Evolutionary conservation across 306 rosid species (phyloP).

Genomic region (Parietaria judaica): DNA sequence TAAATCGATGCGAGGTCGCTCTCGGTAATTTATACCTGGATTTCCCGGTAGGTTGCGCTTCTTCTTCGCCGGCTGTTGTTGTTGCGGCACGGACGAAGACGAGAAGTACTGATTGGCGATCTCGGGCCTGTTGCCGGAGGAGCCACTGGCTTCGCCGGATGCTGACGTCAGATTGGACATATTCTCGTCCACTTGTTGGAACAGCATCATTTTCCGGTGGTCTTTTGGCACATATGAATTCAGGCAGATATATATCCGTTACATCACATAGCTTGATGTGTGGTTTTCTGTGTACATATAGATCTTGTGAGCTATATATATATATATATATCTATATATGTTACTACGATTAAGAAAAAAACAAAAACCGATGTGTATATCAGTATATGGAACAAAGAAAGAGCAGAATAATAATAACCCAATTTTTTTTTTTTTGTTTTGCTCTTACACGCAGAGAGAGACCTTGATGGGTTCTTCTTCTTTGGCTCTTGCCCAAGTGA

Average conservation of each 20-base stretch:
- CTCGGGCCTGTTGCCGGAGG: constrained; percentile 72
- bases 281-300: constrained; percentile 6
- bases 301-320: constrained; percentile 28
- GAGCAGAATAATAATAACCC: constrained; percentile 19
- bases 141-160: constrained; percentile 79
- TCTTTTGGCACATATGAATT: not conserved
- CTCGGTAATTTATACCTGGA: constrained; percentile 50
- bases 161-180: constrained; percentile 91
- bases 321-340: too few species aligned
- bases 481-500: constrained; percentile 84
- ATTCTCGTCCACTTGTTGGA: constrained; percentile 64
- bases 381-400: constrained; percentile 8
- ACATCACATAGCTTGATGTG: not conserved
- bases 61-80: constrained; percentile 38
- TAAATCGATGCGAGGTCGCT: not conserved
- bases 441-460: constrained; percentile 12
- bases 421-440: constrained; percentile 16
- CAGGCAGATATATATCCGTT: constrained; percentile 3
- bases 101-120: constrained; percentile 37
- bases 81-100: constrained; percentile 43
- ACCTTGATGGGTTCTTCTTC: constrained; percentile 38
- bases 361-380: constrained; percentile 5
- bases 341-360: not conserved
- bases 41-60: constrained; percentile 96
- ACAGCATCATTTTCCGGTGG: constrained; percentile 34